Conservation (phyloP, 106 monocot genomes). For the Triglochin maritima region DNA sequence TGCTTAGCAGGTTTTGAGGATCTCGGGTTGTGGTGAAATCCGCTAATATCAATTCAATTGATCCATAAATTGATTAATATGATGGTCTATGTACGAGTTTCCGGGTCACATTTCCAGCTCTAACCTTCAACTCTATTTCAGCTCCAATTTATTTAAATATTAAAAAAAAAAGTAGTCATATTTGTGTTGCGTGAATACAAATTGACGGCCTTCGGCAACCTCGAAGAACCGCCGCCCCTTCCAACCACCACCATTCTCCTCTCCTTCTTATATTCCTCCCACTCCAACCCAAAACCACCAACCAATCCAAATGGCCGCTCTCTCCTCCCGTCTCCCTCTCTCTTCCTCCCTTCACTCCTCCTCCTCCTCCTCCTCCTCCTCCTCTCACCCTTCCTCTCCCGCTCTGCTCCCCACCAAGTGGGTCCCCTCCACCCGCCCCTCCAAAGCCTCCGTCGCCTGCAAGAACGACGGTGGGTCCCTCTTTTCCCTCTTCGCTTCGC, state of each 20-base stretch:
- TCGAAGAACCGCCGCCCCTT: not conserved
- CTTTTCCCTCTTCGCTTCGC: not conserved
- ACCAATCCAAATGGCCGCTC: not conserved
- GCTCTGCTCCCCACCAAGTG: not conserved
- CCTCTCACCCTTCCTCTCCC: not conserved
- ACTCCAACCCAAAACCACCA: not conserved
- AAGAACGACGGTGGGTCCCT: not conserved
- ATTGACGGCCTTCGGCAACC: conserved; percentile 1
- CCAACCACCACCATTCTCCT: not conserved
- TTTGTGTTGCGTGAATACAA: not conserved
- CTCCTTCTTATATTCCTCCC: not conserved
- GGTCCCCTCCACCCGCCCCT: not conserved
- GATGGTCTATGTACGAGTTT: too few species aligned
- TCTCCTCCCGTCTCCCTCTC: not conserved
- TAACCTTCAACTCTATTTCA: too few species aligned
- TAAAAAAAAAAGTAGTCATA: too few species aligned
- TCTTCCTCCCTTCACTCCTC: not conserved
- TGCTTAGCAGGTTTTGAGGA: too few species aligned
- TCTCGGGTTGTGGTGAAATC: too few species aligned
- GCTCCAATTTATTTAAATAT: too few species aligned
- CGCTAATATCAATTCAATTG: too few species aligned
- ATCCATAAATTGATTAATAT: too few species aligned
- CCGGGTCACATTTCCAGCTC: too few species aligned
- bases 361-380: not conserved
- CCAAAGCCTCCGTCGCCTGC: not conserved